These are phyloP conservation scores for Termitomyces heimii DNA, from an alignment of 768 basidiomycete genomes.

Conservation along the genomic window DNA sequence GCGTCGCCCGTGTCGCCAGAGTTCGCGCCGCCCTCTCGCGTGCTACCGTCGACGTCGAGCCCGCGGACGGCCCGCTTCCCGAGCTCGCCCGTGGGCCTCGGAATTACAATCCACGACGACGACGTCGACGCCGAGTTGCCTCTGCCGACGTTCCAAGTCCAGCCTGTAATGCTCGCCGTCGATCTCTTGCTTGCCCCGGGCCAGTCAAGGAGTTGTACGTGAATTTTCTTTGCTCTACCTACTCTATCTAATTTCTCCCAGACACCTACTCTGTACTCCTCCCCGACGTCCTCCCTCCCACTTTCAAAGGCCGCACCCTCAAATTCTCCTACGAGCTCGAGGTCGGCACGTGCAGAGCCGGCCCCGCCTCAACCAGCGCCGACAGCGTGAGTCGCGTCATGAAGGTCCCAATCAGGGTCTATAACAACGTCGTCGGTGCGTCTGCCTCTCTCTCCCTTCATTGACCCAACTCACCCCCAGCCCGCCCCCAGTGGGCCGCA, in stretches of 20 bases:
- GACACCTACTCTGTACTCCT: slow-evolving; percentile 76
- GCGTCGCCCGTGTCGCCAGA: slow-evolving; percentile 3
- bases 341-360: slow-evolving; percentile 79
- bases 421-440: slow-evolving; percentile 81
- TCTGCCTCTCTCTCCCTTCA: not conserved
- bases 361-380: slow-evolving; percentile 18
- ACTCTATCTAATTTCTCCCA: slow-evolving; percentile 22
- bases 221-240: not conserved
- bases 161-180: slow-evolving; percentile 84
- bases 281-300: slow-evolving; percentile 82
- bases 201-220: slow-evolving; percentile 78
- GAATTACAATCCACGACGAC: slow-evolving; percentile 24
- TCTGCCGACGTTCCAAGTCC: slow-evolving; percentile 81
- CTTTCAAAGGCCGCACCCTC: slow-evolving; percentile 79
- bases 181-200: slow-evolving; percentile 81
- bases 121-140: slow-evolving; percentile 57
- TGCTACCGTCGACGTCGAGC: not conserved
- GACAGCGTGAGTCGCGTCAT: slow-evolving; percentile 68
- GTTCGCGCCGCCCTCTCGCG: no score
- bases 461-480: not conserved
- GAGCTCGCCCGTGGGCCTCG: not conserved
- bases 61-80: not conserved
- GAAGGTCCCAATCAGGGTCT: slow-evolving; percentile 88
- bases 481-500: slow-evolving; percentile 40
- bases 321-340: slow-evolving; percentile 86